These are phyloP conservation scores for Botrytis paeoniae DNA, from an alignment of 2,329 filamentous ascomycete genomes.

Conservation along the genomic window DNA sequence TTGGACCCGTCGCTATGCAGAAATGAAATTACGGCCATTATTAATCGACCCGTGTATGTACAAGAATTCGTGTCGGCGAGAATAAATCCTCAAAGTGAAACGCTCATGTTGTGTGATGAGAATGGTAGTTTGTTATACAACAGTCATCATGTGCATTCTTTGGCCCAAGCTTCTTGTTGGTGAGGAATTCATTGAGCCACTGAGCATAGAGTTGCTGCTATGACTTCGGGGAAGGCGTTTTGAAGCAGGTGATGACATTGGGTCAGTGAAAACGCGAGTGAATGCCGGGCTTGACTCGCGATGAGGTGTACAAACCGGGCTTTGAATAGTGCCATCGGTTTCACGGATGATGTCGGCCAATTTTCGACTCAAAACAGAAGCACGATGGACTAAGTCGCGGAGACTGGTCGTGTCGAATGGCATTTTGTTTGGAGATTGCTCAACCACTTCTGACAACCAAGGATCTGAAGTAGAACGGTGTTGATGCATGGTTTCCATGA, in stretches of 20 bases:
- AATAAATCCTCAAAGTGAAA: not conserved
- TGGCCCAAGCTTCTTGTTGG: conserved; percentile 50
- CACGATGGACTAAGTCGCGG: conserved; percentile 62
- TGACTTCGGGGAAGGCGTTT: conserved; percentile 51
- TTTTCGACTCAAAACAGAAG: conserved; percentile 56
- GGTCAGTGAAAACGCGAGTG: conserved; percentile 63
- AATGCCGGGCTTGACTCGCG: conserved; percentile 64
- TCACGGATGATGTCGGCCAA: conserved; percentile 59
- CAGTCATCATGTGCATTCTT: conserved; percentile 64
- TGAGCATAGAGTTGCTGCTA: conserved; percentile 52
- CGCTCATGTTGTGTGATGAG: not conserved
- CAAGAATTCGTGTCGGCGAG: conserved; percentile 16
- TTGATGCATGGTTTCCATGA: conserved; percentile 63
- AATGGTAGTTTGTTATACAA: conserved; percentile 41
- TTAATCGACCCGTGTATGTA: conserved; percentile 15
- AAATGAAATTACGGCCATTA: conserved; percentile 16
- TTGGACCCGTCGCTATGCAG: conserved; percentile 21
- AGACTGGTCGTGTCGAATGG: conserved; percentile 68
- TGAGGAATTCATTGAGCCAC: conserved; percentile 52
- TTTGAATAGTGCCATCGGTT: conserved; percentile 56
- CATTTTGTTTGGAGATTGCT: conserved; percentile 47
- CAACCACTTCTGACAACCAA: conserved; percentile 30
- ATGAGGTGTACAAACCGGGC: conserved; percentile 49
- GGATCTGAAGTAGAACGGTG: conserved; percentile 47
- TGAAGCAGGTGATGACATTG: conserved; percentile 51